Percentiles rank a stretch among this genome's conserved stretches.
Evolutionary conservation across 176 grass and related monocot species (phyloP).

Genomic region (Oryza meridionalis): DNA sequence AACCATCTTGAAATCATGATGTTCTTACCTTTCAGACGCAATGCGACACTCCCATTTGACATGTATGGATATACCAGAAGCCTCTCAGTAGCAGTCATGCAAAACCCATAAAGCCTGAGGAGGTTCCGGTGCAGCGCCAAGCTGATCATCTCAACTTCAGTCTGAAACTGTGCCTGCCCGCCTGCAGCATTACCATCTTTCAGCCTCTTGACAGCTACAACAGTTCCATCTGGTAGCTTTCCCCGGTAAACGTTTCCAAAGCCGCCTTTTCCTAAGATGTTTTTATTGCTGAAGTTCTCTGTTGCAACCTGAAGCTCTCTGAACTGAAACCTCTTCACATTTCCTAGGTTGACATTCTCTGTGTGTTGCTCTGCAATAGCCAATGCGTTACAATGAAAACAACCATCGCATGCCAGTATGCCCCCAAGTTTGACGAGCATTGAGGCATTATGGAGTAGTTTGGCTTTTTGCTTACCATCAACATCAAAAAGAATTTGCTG

Average conservation of each 20-base stretch:
- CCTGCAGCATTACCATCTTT: constrained; percentile 82
- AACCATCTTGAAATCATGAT: neutral
- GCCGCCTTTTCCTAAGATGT: constrained; percentile 75
- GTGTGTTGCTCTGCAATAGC: constrained; percentile 61
- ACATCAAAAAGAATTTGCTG: constrained; percentile 59
- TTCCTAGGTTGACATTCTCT: constrained; percentile 62
- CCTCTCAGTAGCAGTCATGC: constrained; percentile 77
- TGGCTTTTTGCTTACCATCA: constrained; percentile 55
- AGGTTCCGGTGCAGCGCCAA: constrained; percentile 82
- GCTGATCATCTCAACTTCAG: constrained; percentile 91
- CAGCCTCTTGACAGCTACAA: constrained; percentile 74
- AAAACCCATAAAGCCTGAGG: constrained; percentile 74
- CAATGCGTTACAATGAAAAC: constrained; percentile 27
- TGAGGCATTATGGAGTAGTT: constrained; percentile 7
- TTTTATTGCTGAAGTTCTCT: constrained; percentile 80
- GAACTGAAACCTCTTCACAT: constrained; percentile 73
- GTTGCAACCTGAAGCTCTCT: constrained; percentile 83
- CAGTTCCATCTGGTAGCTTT: constrained; percentile 62
- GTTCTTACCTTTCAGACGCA: constrained; percentile 71
- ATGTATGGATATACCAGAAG: constrained; percentile 87
- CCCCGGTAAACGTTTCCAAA: constrained; percentile 82
- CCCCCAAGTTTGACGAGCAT: neutral
- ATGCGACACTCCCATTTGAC: constrained; percentile 87
- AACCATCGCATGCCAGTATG: neutral
- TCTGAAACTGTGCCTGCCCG: constrained; percentile 76